Conservation (phyloP, 164 flowering plant species). For the Magnolia officinalis region DNA sequence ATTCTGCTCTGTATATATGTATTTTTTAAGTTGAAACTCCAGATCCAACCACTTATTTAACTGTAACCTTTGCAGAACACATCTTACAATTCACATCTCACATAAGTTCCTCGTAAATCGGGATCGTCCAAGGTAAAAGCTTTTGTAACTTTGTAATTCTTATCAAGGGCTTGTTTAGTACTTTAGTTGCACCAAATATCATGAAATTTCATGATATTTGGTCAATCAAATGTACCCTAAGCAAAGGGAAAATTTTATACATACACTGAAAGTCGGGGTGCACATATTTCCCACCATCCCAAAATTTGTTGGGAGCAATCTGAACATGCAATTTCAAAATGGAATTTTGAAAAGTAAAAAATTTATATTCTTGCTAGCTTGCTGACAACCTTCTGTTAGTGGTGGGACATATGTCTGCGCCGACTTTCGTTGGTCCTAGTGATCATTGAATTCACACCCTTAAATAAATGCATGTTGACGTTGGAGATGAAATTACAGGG, state of each 20-base stretch:
- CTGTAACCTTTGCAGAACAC: no score
- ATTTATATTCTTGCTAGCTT: neutral
- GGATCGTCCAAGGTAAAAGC: slow-evolving; percentile 76
- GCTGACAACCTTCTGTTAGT: neutral
- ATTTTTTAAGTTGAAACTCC: neutral
- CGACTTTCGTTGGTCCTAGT: neutral
- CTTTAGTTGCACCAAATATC: no score
- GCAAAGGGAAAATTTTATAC: no score
- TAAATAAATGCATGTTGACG: neutral
- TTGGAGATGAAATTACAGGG: slow-evolving; percentile 37
- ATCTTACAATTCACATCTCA: slow-evolving; percentile 55
- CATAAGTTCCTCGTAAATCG: slow-evolving; percentile 80
- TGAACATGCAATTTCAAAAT: neutral
- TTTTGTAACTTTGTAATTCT: neutral
- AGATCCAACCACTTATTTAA: neutral
- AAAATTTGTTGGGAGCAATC: neutral
- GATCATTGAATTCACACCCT: neutral
- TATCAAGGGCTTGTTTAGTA: no score
- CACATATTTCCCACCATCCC: neutral
- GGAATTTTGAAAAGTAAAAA: neutral
- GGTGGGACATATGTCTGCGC: neutral
- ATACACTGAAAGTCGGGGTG: neutral
- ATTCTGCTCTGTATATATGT: no score
- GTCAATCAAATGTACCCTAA: no score
- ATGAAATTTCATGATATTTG: no score